Base-by-base conservation (phyloP, 179 eudicot species). In the Beta lomatogona region DNA sequence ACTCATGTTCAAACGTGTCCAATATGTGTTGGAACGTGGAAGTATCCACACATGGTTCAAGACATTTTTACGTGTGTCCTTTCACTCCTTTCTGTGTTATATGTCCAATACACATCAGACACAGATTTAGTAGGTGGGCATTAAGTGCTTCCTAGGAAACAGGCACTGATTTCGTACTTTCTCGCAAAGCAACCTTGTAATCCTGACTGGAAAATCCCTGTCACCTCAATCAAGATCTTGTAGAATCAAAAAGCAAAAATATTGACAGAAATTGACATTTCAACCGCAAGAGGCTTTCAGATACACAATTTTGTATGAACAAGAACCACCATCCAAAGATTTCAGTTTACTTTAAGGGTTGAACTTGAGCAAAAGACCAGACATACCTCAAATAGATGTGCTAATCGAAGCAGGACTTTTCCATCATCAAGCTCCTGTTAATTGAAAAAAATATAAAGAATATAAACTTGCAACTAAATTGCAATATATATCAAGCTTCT, bases 311-410 rank as follows among this genome's bases (percentile, higher is more conserved):
- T 10, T 22, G 21, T 5, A 73, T 15, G 61, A 12, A 5, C n/a
- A 79, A 68, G 21, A 67, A 31, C 54, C 25, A 36, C n/a, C 1
- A 3, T 71, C 74, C 21, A 69, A 68, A 28, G 48, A 16, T 68
- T 64, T 12, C 36, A 44, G 45, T 21, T 44, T 7, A 50, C 12
- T 52, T 21, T 31, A 73, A 80, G 21, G 44, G 18, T 46, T 76
- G 9, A 31, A 54, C 31, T 46, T 67, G 70, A 60, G 77, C 74
- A 72, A 79, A 72, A 70, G 13, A 46, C 65, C 52, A 77, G 53
- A 50, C 77, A 59, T 28, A 95, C 98, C 98, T 95, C 98, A 73
- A 81, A 95, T 81, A 95, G 79, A 91, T 95, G 98, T 21, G 97
- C 97, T 83, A 95, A 81, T 11, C 98, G 97, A 73, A 95, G 93